Percentiles rank a stretch among this genome's conserved stretches.
Conservation (phyloP, 2,329 filamentous ascomycete species). For the Paraconiothyrium sp. region DNA sequence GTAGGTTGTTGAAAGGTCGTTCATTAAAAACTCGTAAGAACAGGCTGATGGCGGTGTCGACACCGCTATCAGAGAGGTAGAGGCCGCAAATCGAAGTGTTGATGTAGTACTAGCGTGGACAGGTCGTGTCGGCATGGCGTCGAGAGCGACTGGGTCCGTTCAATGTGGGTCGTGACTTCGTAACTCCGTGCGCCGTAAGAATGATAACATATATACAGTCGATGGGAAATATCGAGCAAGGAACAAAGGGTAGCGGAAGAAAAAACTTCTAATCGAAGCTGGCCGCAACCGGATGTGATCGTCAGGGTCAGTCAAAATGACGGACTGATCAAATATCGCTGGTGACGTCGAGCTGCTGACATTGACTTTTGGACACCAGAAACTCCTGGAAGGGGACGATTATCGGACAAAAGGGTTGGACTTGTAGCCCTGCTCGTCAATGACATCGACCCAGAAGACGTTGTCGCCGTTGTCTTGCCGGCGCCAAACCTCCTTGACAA, state of each 20-base stretch:
- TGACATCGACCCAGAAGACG: conserved; percentile 65
- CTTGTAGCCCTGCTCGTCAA: conserved; percentile 66
- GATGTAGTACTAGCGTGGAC: conserved; percentile 1
- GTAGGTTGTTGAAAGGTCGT: conserved; percentile 35
- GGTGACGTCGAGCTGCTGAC: not conserved
- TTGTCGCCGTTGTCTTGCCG: conserved; percentile 61
- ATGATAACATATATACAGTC: conserved; percentile 7
- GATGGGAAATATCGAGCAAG: not conserved
- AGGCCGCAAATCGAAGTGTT: not conserved
- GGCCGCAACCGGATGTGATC: too few relatives aligned
- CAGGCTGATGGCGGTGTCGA: conserved; percentile 7
- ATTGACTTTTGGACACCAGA: not conserved
- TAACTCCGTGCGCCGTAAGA: conserved; percentile 6
- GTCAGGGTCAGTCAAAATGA: not conserved
- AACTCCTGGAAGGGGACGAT: not conserved
- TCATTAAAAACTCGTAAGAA: conserved; percentile 36
- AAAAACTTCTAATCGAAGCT: not conserved
- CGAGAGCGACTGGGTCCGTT: not conserved
- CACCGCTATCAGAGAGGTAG: conserved; percentile 5
- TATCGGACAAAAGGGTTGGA: conserved; percentile 39
- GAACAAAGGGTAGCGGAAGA: not conserved
- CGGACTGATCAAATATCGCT: not conserved
- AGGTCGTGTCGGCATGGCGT: conserved; percentile 10
- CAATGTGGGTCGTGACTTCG: not conserved
- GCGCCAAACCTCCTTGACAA: conserved; percentile 64